Evolutionary conservation across 768 basidiomycete species (phyloP).

Genomic region (Tricholoma sp.): DNA sequence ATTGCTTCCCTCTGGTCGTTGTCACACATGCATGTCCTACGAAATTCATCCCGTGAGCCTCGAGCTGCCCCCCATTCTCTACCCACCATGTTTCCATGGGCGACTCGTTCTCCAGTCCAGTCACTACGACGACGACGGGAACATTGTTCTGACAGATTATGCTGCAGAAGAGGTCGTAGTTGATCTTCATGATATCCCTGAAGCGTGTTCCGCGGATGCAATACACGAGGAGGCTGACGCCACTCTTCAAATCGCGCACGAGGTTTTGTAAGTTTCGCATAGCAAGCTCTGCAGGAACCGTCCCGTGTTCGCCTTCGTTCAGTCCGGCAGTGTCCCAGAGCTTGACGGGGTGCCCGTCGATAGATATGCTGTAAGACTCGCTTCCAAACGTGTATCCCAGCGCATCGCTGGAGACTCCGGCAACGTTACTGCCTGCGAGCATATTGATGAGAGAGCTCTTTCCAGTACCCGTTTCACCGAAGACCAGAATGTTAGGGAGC

Average conservation of each 20-base stretch:
- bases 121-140: slow-evolving; percentile 31
- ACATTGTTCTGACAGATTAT: slow-evolving; percentile 30
- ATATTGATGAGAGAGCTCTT: slow-evolving; percentile 29
- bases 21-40: slow-evolving; percentile 29
- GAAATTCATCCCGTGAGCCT: slow-evolving; percentile 25
- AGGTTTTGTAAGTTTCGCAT: slow-evolving; percentile 16
- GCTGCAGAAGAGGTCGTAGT: slow-evolving; percentile 33
- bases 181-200: slow-evolving; percentile 17
- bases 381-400: slow-evolving; percentile 30
- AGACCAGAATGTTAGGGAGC: slow-evolving; percentile 27
- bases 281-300: slow-evolving; percentile 15
- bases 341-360: slow-evolving; percentile 17
- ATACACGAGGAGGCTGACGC: slow-evolving; percentile 29
- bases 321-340: slow-evolving; percentile 36
- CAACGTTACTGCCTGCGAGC: slow-evolving; percentile 21
- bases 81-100: slow-evolving; percentile 35
- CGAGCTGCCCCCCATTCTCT: slow-evolving; percentile 23
- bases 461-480: slow-evolving; percentile 33
- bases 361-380: slow-evolving; percentile 18
- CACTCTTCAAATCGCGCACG: slow-evolving; percentile 9
- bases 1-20: slow-evolving; percentile 14
- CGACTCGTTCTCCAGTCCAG: slow-evolving; percentile 32
- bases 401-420: slow-evolving; percentile 25
- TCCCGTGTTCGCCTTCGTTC: slow-evolving; percentile 27
- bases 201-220: slow-evolving; percentile 28